Evolutionary conservation across 305 asterid genomes (phyloP), one percentile per base, ranked within the genome.

Genomic region (Rubia tinctorum): DNA sequence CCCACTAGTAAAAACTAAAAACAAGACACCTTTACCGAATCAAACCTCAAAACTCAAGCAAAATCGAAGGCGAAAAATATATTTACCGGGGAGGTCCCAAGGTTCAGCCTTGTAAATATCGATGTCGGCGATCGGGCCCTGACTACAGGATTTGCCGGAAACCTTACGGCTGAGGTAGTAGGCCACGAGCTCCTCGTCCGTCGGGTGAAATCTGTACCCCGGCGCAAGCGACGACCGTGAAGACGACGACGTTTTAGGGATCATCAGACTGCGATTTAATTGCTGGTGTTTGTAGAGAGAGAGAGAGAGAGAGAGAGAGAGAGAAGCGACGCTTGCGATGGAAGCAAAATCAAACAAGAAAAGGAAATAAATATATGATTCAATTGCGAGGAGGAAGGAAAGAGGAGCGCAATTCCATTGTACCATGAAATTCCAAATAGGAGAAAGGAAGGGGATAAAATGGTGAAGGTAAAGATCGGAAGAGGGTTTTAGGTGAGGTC

Each of bases 31-130:
- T 53, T 53, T 8, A 53, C 60, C 60, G 18, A n/a, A 53, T 53
- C 60, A 53, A 53, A 7, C 23, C 60, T 18, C 23, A 53, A 6
- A 18, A 53, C 6, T 53, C 60, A 53, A 20, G 15, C 13, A 49
- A 15, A 14, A 15, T 15, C 18, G 60, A 53, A 18, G 60, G 15
- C 25, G 22, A 42, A 71, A 7, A 37, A n/a, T n/a, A 44, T 6
- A 14, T 81, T 23, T 79, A 95, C 99, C 86, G 55, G 97, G 98
- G 23, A 95, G 96, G 77, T 95, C 98, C 99, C 98, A 95, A 12
- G 99, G 99, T 88, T 92, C 99, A 55, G 82, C 82, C 84, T 87
- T 95, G 84, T 92, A 95, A 39, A 95, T 88, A 86, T 92, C 97
- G 76, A 91, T 81, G 34, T 95, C 97, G 2, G 95, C 88, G 37